These are phyloP conservation scores for Heterobasidion annosum DNA, from an alignment of 1,284 basidiomycete species.

Conservation along the genomic window DNA sequence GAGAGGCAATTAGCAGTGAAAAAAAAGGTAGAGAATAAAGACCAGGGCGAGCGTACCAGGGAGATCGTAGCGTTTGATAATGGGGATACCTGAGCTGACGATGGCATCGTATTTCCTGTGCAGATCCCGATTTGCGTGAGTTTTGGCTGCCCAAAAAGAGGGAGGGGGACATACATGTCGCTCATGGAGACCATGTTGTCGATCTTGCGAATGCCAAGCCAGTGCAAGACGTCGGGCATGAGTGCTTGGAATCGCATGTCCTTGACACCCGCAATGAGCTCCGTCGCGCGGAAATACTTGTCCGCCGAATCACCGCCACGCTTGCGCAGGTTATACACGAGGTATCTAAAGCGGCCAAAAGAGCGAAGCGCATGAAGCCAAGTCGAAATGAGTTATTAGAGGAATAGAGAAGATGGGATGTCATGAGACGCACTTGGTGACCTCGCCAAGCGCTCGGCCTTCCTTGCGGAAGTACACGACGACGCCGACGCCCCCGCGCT, in stretches of 20 bases:
- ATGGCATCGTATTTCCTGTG: constrained; percentile 91
- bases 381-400: neutral
- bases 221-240: constrained; percentile 94
- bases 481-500: constrained; percentile 85
- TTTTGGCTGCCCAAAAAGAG: neutral
- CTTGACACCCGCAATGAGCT: constrained; percentile 90
- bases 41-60: constrained; percentile 41
- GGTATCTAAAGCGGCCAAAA: constrained; percentile 39
- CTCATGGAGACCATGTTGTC: constrained; percentile 91
- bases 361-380: neutral
- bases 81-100: constrained; percentile 80
- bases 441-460: constrained; percentile 87
- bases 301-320: constrained; percentile 88
- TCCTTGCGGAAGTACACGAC: constrained; percentile 96
- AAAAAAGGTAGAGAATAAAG: neutral
- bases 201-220: constrained; percentile 87
- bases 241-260: constrained; percentile 94
- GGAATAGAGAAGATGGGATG: neutral
- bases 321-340: constrained; percentile 94
- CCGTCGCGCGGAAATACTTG: constrained; percentile 92
- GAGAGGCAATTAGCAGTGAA: neutral
- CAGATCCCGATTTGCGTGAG: neutral
- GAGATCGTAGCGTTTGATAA: constrained; percentile 77
- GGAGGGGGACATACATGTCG: constrained; percentile 51
- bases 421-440: constrained; percentile 58